phyloP scores from a whole-genome alignment of 306 rosid species.

The Neltuma alba region DNA sequence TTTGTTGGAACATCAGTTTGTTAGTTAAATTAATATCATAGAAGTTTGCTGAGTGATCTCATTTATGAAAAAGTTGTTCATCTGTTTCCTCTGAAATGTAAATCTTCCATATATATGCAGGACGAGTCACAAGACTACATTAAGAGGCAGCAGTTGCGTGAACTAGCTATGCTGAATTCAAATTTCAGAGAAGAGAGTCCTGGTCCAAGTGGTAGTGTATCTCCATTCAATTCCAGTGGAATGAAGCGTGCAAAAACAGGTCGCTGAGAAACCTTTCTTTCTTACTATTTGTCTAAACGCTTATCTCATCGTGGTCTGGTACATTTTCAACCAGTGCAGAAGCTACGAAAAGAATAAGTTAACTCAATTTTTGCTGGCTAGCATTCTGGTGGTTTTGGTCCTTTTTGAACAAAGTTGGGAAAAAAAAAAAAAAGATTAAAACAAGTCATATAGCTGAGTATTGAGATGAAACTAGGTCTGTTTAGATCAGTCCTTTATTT shows the following conservation, averaged over 20 bases:
- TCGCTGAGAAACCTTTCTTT: slow-evolving; percentile 46
- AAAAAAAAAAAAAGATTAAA: slow-evolving; percentile 34
- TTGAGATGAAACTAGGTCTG: slow-evolving; percentile 63
- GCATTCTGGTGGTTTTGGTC: slow-evolving; percentile 62
- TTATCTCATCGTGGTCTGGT: slow-evolving; percentile 32
- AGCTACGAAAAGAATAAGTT: slow-evolving; percentile 47
- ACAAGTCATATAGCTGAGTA: slow-evolving; percentile 54
- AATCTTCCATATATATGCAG: slow-evolving; percentile 47
- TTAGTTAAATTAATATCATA: slow-evolving; percentile 8
- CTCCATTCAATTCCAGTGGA: slow-evolving; percentile 94
- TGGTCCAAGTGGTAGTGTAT: slow-evolving; percentile 85
- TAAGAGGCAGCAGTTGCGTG: slow-evolving; percentile 92
- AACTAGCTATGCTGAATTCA: slow-evolving; percentile 86
- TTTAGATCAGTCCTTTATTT: slow-evolving; percentile 52
- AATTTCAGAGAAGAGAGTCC: slow-evolving; percentile 94
- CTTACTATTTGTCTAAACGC: slow-evolving; percentile 27
- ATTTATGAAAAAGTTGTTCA: slow-evolving; percentile 7
- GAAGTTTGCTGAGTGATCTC: slow-evolving; percentile 7
- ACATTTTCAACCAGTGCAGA: slow-evolving; percentile 50
- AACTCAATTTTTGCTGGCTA: slow-evolving; percentile 66
- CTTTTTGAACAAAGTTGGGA: slow-evolving; percentile 42
- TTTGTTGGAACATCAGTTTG: slow-evolving; percentile 10
- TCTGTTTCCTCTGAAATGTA: slow-evolving; percentile 25
- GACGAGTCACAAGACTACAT: slow-evolving; percentile 90
- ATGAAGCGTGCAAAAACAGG: slow-evolving; percentile 97